Evolutionary conservation across 441 rosid genomes (phyloP).

Genomic region (Arabidopsis hybrid): DNA sequence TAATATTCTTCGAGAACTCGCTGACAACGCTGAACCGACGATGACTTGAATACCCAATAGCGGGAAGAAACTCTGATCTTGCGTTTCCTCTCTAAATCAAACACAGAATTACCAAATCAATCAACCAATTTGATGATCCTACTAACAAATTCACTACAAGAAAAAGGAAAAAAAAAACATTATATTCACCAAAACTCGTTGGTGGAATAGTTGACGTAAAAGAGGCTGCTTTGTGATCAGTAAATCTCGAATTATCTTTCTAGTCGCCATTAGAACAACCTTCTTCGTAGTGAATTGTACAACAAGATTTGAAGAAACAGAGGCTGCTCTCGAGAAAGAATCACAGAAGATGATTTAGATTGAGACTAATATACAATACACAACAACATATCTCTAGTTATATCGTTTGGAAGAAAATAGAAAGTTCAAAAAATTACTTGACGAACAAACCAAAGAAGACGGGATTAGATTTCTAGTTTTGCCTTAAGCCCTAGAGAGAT

Average conservation of each 20-base stretch:
- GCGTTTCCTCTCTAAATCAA: constrained; percentile 46
- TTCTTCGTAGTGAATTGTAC: not conserved
- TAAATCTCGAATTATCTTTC: constrained; percentile 75
- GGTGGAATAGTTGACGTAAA: constrained; percentile 46
- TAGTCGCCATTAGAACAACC: constrained; percentile 63
- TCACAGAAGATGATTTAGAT: not conserved
- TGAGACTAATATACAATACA: not conserved
- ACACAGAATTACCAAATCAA: constrained; percentile 7
- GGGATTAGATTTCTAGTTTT: too few relatives aligned
- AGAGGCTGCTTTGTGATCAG: constrained; percentile 57
- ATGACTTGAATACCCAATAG: constrained; percentile 46
- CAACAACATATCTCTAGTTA: not conserved
- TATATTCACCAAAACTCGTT: constrained; percentile 48
- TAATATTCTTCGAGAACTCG: constrained; percentile 73
- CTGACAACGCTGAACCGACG: constrained; percentile 71
- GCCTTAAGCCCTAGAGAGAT: constrained; percentile 10
- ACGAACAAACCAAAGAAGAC: constrained; percentile 27
- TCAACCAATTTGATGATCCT: not conserved
- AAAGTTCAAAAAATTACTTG: constrained; percentile 1
- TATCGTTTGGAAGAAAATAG: constrained; percentile 5
- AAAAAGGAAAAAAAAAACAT: not conserved
- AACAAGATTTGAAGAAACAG: not conserved
- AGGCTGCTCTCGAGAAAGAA: constrained; percentile 1
- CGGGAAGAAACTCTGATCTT: constrained; percentile 48
- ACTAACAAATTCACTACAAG: not conserved